Base-by-base conservation (phyloP, 352 stramenopile species). In the Sclerospora graminicola region DNA sequence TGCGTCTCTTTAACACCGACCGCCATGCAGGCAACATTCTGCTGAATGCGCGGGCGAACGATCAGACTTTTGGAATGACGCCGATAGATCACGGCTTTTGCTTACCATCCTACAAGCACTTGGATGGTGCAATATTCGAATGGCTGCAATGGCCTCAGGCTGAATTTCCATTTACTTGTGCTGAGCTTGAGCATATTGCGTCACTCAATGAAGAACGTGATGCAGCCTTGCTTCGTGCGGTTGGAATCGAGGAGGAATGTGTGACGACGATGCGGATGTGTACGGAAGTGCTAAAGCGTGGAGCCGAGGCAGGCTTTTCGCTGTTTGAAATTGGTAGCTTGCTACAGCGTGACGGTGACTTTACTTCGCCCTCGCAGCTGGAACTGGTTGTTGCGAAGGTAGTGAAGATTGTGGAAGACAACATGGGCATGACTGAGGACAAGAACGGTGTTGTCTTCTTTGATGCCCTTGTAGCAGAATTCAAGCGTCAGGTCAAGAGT, bases 61-160 rank as follows among this genome's bases (percentile, higher is more conserved):
- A 78, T 29, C 65, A 80, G 51, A 83, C 69, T 34, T 93, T 82
- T 56, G 54, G 48, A 11, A 93, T 93, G 82, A 88, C 77, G 19
- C 79, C 82, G 18, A 93, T 93, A 52, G 82, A 93, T 45, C 84
- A 95, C 54, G 84, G 80, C n/a, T 88, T 92, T 32, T 88, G 73
- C 38, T 59, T 95, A 20, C 84, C 84, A 9, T 84, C 73, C 11
- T 89, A 74, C 65, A 75, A 85, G 56, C 63, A 93, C 39, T 39
- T 94, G 23, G 82, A 89, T 38, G 66, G 66, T 6, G 77, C 84
- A 13, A 87, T 57, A 14, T 93, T 94, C 37, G 84, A 95, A 55
- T 92, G 83, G 82, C 62, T 94, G 37, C 64, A 84, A 34, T 95
- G 84, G 79, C 76, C 82, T 1, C 84, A 95, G 45, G 76, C 84